Percentiles rank a stretch among this genome's conserved stretches.
Conservation (phyloP, 2,329 filamentous ascomycete species). For the Neofusicoccum sp. region DNA sequence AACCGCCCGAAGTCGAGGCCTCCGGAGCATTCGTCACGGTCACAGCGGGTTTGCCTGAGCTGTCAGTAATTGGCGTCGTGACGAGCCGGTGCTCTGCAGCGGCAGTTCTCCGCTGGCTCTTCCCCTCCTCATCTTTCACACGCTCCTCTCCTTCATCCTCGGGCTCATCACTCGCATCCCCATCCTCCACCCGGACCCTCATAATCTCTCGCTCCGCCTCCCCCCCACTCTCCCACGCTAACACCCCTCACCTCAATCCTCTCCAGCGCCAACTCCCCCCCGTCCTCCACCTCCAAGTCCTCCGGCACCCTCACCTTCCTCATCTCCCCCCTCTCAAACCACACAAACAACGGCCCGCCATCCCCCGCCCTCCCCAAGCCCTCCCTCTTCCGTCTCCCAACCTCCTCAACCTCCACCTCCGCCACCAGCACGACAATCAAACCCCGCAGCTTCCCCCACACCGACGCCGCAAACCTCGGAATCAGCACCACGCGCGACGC, state of each 20-base stretch:
- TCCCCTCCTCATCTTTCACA: neutral
- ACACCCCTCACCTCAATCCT: neutral
- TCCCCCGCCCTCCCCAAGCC: neutral
- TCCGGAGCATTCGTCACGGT: too few species aligned
- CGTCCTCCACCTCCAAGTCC: neutral
- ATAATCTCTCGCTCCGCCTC: neutral
- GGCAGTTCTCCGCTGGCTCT: too few species aligned
- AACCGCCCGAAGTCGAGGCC: too few species aligned
- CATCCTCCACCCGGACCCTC: neutral
- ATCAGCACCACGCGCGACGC: neutral
- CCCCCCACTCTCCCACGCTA: neutral
- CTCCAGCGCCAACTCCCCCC: neutral
- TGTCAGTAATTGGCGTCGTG: too few species aligned
- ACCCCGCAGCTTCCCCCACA: neutral
- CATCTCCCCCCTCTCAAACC: neutral
- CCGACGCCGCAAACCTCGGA: neutral
- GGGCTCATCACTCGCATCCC: neutral
- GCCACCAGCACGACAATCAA: neutral
- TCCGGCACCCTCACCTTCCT: neutral
- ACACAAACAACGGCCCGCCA: neutral
- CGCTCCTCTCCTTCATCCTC: neutral
- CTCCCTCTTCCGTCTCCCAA: too few species aligned
- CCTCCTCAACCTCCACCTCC: neutral
- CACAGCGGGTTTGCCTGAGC: too few species aligned
- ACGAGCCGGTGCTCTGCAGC: too few species aligned